phyloP scores from a whole-genome alignment of 2,329 filamentous ascomycete species.

The Arthrocladium fulminans region DNA sequence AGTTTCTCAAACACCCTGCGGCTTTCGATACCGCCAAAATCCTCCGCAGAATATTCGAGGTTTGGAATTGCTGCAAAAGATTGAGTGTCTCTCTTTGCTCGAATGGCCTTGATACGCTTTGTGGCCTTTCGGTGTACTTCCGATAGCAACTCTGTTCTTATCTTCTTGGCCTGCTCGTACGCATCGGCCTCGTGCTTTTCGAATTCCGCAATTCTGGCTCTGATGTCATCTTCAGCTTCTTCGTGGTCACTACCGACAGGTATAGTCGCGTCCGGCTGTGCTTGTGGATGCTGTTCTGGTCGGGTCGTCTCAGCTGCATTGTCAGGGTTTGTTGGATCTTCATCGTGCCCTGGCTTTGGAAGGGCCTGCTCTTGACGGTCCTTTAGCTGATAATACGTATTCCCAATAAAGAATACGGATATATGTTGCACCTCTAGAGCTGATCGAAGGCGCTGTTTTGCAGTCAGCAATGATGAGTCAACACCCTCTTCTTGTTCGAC shows the following conservation, averaged over 20 bases:
- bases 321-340: not conserved
- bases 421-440: conserved; percentile 74
- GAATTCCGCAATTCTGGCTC: conserved; percentile 39
- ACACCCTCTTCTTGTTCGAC: conserved; percentile 31
- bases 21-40: conserved; percentile 61
- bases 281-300: not conserved
- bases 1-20: conserved; percentile 57
- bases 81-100: conserved; percentile 36
- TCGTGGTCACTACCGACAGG: conserved; percentile 48
- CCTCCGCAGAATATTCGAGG: conserved; percentile 44
- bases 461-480: conserved; percentile 45
- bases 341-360: not conserved
- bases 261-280: not conserved
- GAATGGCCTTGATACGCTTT: conserved; percentile 57
- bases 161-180: conserved; percentile 68
- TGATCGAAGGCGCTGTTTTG: conserved; percentile 58
- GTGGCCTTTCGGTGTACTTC: conserved; percentile 52
- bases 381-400: conserved; percentile 76
- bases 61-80: conserved; percentile 56
- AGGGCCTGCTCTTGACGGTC: not conserved
- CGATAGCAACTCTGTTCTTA: conserved; percentile 69
- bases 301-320: not conserved
- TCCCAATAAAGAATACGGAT: conserved; percentile 75
- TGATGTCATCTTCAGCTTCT: not conserved
- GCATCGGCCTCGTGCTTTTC: conserved; percentile 62